Conservation (phyloP, 2,329 filamentous ascomycete species). For the Aspergillus tamarii region DNA sequence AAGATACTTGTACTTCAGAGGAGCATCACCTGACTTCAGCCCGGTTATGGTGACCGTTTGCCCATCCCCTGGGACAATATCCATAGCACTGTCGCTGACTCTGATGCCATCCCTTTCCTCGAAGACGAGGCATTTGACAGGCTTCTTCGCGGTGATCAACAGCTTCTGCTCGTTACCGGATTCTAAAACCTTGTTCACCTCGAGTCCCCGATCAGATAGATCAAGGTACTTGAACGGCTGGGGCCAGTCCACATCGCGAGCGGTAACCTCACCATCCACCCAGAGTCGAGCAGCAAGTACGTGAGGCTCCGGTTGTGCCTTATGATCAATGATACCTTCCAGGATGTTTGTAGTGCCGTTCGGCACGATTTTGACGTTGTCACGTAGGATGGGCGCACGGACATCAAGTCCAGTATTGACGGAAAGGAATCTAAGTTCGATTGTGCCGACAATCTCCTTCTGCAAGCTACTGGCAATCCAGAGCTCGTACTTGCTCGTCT, state of each 20-base stretch:
- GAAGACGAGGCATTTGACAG: conserved; percentile 64
- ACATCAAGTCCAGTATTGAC: conserved; percentile 58
- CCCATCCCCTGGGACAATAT: conserved; percentile 62
- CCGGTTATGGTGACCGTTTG: conserved; percentile 44
- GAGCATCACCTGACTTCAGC: conserved; percentile 20
- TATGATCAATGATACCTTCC: conserved; percentile 56
- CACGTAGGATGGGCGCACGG: conserved; percentile 52
- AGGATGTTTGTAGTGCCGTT: conserved; percentile 60
- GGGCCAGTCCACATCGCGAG: conserved; percentile 63
- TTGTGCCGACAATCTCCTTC: conserved; percentile 33
- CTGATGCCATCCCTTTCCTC: conserved; percentile 60
- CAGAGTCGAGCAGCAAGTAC: conserved; percentile 58
- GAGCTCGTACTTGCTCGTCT: conserved; percentile 56
- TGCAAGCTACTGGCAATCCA: conserved; percentile 60
- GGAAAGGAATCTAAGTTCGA: conserved; percentile 55
- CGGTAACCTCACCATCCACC: conserved; percentile 54
- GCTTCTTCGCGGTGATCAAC: conserved; percentile 52
- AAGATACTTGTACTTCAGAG: conserved; percentile 32
- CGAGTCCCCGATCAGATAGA: conserved; percentile 54
- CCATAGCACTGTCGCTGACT: conserved; percentile 60
- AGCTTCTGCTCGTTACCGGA: conserved; percentile 33
- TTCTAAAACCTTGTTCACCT: conserved; percentile 46
- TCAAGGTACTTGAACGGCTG: conserved; percentile 64
- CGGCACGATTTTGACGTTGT: conserved; percentile 51
- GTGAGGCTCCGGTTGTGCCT: conserved; percentile 54